Evolutionary conservation across 495 filamentous ascomycete genomes (phyloP).

Genomic region (Haplographium delicatum): DNA sequence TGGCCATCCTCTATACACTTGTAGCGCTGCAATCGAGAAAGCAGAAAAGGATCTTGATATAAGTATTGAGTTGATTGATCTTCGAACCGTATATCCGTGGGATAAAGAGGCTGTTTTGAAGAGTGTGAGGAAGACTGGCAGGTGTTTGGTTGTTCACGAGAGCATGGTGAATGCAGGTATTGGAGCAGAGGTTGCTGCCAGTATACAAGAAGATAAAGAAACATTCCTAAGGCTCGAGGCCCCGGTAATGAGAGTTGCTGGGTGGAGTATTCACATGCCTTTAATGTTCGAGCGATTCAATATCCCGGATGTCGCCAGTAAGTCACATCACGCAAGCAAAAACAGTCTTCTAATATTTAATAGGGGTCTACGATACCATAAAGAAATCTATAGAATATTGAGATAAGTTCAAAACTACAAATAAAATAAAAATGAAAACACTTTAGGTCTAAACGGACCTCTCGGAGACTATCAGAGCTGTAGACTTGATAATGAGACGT

Average conservation of each 20-base stretch:
- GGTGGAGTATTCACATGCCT: conserved; percentile 85
- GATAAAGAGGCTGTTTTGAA: conserved; percentile 77
- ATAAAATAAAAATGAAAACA: neutral
- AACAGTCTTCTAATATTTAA: conserved; percentile 21
- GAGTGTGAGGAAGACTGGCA: conserved; percentile 85
- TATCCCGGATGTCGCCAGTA: conserved; percentile 85
- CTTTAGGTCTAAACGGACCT: neutral
- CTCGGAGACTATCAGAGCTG: neutral
- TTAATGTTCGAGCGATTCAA: conserved; percentile 82
- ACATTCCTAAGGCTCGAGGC: conserved; percentile 87
- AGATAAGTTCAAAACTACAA: neutral
- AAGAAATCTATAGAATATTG: conserved; percentile 33
- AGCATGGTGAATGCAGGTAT: conserved; percentile 93
- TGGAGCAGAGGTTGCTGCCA: conserved; percentile 88
- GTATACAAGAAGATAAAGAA: conserved; percentile 73
- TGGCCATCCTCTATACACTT: conserved; percentile 87
- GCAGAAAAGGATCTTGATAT: conserved; percentile 79
- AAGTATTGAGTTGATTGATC: conserved; percentile 81
- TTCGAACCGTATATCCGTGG: conserved; percentile 93
- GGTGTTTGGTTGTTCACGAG: conserved; percentile 91
- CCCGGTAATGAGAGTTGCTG: conserved; percentile 86
- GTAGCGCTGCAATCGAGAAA: conserved; percentile 69
- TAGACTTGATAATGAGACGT: neutral
- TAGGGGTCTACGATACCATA: conserved; percentile 51
- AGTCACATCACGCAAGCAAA: too few species aligned